Base-by-base conservation (phyloP, 345 rosid genomes). In the Eucalyptus polybractea region DNA sequence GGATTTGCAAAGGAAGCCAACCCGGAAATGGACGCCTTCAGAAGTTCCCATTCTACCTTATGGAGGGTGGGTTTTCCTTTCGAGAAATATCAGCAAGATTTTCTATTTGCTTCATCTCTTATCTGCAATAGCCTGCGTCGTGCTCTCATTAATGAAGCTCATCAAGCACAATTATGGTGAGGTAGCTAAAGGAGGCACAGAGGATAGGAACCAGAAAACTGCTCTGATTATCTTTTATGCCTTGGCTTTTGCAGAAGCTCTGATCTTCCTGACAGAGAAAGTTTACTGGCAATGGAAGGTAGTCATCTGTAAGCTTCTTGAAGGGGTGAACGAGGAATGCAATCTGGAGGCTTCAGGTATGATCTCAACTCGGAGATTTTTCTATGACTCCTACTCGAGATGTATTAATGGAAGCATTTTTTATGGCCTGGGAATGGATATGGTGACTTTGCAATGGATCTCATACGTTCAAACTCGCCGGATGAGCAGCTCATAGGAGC, bases 371-470 rank as follows among this genome's bases (percentile, higher is more conserved):
- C 93, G 87, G 89, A 93, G 97, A 88, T 96, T 96, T 91, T 97
- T 96, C 90, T 96, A 96, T 80, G 98, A 97, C 53, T 95, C 99
- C 9, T 97, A 97, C 87, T 95, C 98, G 1, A 95, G 91, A 89
- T 95, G 96, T 89, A 93, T 96, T 76, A 92, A 94, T 87, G 97
- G 98, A 56, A 95, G 96, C 88, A 93, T 97, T 86, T 97, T 96
- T 87, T 95, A 96, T 90, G 96, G 97, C 50, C 90, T 95, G 91
- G 94, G 93, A 90, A 96, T 96, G 98, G 98, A 97, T 89, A 90
- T 96, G 94, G 96, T 95, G 14, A 92, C 92, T 96, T 96, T 87
- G 95, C 93, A 22, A 94, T 95, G 96, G 99, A 96, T n/a, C 95
- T 95, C 13, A 87, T 96, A 92, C 89, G 87, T 80, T 96, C 99